Evolutionary conservation across 805 yeast species (phyloP), one percentile per base, ranked within the genome.

Genomic region (Phaffomyces antillensis): DNA sequence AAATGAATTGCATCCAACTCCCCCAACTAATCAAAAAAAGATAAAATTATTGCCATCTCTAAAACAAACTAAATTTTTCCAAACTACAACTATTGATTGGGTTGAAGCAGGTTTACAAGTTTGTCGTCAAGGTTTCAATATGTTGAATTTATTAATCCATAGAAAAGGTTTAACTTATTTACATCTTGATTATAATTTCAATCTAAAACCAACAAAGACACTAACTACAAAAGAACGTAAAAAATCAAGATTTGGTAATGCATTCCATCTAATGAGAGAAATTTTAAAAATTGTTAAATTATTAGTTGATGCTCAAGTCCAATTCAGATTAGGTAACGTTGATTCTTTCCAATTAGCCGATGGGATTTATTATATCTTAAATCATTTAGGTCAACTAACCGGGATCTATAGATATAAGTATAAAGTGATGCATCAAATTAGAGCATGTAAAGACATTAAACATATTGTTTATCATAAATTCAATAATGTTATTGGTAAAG

Each of bases 381-480:
- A 90, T 60, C 99, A 93, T 65, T 66, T 93, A 50, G 99, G 99
- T 32, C 97, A 90, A 61, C 71, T 93, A 42, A 93, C 98, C 0
- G 99, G 99, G 47, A 86, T 93, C 46, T 93, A 93, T 66, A 77
- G 99, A 44, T 93, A 93, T 73, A 93, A 93, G 68, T 93, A 93
- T 66, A 86, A 87, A 60, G 97, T 91, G 10, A 93, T 93, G 99
- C 98, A 90, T 59, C 99, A 93, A 63, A 90, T 93, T 36, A 76
- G 97, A 41, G 90, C 95, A 2, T 89, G 97, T 62, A 93, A 93
- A 61, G 99, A 93, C 64, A 67, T 93, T 56, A 93, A 93, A 64
- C 99, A 93, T 61, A 81, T 91, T 7, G 83, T 93, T 1, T 93
- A 93, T 59, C 75, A 86, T 51, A 72, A 83, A 49, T 93, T 93